Percentiles rank a stretch among this genome's conserved stretches.
phyloP scores from a whole-genome alignment of 2,329 filamentous ascomycete genomes.

The Colletotrichum lini region DNA sequence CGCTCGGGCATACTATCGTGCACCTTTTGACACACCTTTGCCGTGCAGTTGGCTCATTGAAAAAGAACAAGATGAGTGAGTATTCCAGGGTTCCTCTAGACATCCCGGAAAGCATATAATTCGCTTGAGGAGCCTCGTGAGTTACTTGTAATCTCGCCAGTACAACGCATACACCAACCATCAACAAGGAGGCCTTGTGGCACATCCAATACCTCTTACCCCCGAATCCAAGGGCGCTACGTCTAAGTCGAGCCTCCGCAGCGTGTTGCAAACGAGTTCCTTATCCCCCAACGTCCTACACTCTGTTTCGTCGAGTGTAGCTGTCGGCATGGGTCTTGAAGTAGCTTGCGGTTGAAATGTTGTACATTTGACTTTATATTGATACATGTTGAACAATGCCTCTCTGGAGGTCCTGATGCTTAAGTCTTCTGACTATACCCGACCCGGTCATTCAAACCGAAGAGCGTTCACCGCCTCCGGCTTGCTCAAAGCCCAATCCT shows the following conservation, averaged over 20 bases:
- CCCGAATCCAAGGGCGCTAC: not conserved
- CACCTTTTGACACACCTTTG: not conserved
- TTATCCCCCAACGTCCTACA: not conserved
- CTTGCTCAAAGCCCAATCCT: not conserved
- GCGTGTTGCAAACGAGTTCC: not conserved
- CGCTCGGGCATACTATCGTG: not conserved
- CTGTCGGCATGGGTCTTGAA: not conserved
- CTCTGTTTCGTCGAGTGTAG: not conserved
- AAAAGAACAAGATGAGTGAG: too few relatives aligned
- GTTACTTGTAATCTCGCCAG: not conserved
- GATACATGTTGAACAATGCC: slow-evolving; percentile 34
- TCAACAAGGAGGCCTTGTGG: not conserved
- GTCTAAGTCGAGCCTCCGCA: too few relatives aligned
- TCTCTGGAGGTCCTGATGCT: slow-evolving; percentile 5
- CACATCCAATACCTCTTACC: not conserved
- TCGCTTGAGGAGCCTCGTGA: not conserved
- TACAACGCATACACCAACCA: not conserved
- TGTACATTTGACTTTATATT: slow-evolving; percentile 39
- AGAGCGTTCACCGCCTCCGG: not conserved
- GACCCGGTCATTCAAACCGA: not conserved
- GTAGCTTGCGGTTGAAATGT: not conserved
- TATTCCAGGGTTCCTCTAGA: not conserved
- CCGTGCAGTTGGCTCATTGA: too few relatives aligned
- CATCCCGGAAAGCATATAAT: not conserved
- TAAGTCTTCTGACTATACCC: slow-evolving; percentile 1